Evolutionary conservation across 495 filamentous ascomycete species (phyloP).

Genomic region (Achaetomiella virescens): DNA sequence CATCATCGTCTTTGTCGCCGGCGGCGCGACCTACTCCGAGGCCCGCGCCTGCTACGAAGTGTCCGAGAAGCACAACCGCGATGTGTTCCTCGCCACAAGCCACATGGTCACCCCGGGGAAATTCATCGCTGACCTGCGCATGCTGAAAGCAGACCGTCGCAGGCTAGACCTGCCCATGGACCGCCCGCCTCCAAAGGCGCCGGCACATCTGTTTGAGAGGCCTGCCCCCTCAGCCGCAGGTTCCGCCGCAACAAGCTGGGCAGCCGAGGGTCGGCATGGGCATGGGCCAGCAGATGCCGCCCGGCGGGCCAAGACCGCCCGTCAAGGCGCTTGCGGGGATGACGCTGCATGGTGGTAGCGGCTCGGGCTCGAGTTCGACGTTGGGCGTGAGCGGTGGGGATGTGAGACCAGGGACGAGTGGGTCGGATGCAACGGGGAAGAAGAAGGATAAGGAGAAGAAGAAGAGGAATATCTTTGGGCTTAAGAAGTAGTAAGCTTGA

Average conservation of each 20-base stretch:
- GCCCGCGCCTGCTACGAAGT: slow-evolving; percentile 84
- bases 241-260: background rate
- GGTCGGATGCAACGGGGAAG: slow-evolving; percentile 34
- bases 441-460: slow-evolving; percentile 59
- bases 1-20: slow-evolving; percentile 92
- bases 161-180: slow-evolving; percentile 76
- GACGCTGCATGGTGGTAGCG: slow-evolving; percentile 23
- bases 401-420: slow-evolving; percentile 25
- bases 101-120: slow-evolving; percentile 83
- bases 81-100: slow-evolving; percentile 84
- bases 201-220: slow-evolving; percentile 80
- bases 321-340: slow-evolving; percentile 27
- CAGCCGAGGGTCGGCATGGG: slow-evolving; percentile 15
- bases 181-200: slow-evolving; percentile 69
- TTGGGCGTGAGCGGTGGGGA: slow-evolving; percentile 17
- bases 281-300: slow-evolving; percentile 15
- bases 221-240: slow-evolving; percentile 44
- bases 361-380: background rate
- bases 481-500: slow-evolving; percentile 42
- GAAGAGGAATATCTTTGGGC: slow-evolving; percentile 71
- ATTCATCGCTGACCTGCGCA: slow-evolving; percentile 74
- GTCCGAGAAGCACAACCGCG: slow-evolving; percentile 59
- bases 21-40: slow-evolving; percentile 90
- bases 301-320: slow-evolving; percentile 24
- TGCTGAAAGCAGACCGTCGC: slow-evolving; percentile 67